Evolutionary conservation across 768 basidiomycete species (phyloP).

Genomic region (Tricholoma hemisulphureum): DNA sequence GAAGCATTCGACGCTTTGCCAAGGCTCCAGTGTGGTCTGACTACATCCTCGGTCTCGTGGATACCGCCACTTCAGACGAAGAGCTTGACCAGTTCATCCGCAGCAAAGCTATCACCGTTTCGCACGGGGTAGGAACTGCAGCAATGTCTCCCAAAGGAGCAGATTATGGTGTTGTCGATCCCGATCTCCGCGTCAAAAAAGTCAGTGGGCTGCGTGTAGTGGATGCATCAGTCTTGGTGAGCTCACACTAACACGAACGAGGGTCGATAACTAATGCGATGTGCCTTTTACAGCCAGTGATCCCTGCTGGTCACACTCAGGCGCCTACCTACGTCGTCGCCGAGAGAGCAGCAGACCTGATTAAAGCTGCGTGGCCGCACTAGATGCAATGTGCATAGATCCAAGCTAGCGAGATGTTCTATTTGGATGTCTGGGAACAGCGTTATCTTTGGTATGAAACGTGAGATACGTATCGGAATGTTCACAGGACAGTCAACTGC

Average conservation of each 20-base stretch:
- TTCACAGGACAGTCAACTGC: too few relatives aligned
- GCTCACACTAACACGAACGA: slow-evolving; percentile 4
- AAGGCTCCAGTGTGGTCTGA: slow-evolving; percentile 25
- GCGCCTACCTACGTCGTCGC: slow-evolving; percentile 25
- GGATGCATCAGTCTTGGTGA: slow-evolving; percentile 37
- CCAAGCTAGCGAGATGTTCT: not conserved
- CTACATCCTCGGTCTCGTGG: slow-evolving; percentile 17
- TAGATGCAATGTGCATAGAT: not conserved
- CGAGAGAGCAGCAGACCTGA: slow-evolving; percentile 29
- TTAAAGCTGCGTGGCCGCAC: slow-evolving; percentile 18
- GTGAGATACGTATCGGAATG: too few relatives aligned
- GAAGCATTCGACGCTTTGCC: slow-evolving; percentile 22
- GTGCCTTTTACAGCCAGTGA: slow-evolving; percentile 18
- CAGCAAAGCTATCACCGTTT: slow-evolving; percentile 24
- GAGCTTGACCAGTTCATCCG: slow-evolving; percentile 29
- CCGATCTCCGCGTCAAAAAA: slow-evolving; percentile 38
- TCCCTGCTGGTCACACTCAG: slow-evolving; percentile 28
- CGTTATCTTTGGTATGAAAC: too few relatives aligned
- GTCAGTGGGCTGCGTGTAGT: slow-evolving; percentile 37
- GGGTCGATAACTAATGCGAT: not conserved
- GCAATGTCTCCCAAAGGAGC: slow-evolving; percentile 31
- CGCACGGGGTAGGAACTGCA: slow-evolving; percentile 34
- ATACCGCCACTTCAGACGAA: slow-evolving; percentile 17
- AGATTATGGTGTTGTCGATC: slow-evolving; percentile 35
- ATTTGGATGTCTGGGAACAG: too few relatives aligned